Evolutionary conservation across 768 basidiomycete genomes (phyloP).

Genomic region (Stropharia rugosoannulata): DNA sequence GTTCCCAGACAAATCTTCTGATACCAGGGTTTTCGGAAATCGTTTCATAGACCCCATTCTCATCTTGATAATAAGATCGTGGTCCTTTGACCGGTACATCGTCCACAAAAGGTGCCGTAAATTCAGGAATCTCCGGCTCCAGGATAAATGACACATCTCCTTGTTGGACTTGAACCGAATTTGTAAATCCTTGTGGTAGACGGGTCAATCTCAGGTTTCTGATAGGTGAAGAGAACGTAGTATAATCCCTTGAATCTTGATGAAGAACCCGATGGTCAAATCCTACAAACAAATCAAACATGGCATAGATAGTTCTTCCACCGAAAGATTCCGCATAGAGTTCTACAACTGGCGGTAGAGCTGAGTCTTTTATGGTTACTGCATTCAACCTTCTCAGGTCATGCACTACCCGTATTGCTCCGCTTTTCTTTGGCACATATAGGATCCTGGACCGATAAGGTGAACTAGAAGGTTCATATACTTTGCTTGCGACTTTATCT

Average conservation of each 20-base stretch:
- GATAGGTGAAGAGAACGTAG: conserved; percentile 38
- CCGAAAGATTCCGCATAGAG: conserved; percentile 29
- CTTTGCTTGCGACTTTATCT: conserved; percentile 30
- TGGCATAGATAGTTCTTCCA: conserved; percentile 24
- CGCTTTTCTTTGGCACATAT: conserved; percentile 31
- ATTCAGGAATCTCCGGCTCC: conserved; percentile 31
- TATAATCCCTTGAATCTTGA: conserved; percentile 31
- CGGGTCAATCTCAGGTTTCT: conserved; percentile 24
- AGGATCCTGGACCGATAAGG: conserved; percentile 37
- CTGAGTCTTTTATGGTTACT: conserved; percentile 27
- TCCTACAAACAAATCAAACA: conserved; percentile 33
- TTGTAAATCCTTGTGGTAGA: conserved; percentile 34
- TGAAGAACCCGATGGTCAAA: conserved; percentile 27
- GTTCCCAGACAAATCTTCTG: conserved; percentile 33
- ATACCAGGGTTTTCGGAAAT: conserved; percentile 32
- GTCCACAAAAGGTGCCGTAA: conserved; percentile 33
- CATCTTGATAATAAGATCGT: conserved; percentile 20
- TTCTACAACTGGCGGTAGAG: conserved; percentile 25
- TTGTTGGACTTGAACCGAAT: conserved; percentile 10
- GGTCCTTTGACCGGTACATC: conserved; percentile 33
- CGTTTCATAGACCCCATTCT: conserved; percentile 25
- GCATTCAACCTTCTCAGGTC: conserved; percentile 31
- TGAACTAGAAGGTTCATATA: conserved; percentile 26
- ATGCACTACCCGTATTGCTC: conserved; percentile 30
- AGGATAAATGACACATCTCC: conserved; percentile 21